Conservation (phyloP, 2,329 filamentous ascomycete genomes). For the Claviceps monticola region DNA sequence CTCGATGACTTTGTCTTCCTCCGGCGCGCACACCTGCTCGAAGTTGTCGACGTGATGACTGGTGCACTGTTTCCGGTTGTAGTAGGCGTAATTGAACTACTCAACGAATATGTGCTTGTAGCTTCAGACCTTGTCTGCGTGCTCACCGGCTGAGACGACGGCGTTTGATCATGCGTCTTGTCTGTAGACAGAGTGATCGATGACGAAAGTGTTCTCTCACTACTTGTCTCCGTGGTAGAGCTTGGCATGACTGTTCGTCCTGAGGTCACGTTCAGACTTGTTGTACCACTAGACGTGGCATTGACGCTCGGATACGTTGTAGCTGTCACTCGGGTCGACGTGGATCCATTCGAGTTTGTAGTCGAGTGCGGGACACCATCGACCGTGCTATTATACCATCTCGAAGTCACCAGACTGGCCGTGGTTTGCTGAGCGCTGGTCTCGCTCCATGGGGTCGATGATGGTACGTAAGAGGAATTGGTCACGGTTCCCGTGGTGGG, state of each 20-base stretch:
- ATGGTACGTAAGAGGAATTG: background rate
- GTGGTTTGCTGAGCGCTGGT: background rate
- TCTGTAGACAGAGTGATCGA: background rate
- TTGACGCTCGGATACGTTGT: background rate
- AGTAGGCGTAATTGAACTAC: background rate
- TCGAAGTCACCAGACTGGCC: background rate
- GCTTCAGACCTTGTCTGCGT: background rate
- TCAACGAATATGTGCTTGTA: background rate
- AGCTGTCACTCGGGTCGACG: background rate
- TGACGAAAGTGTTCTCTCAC: background rate
- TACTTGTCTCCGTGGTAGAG: background rate
- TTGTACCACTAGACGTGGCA: background rate
- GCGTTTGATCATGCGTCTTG: background rate
- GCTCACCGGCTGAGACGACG: background rate
- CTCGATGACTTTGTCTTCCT: background rate
- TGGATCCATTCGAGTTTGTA: background rate
- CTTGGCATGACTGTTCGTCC: background rate
- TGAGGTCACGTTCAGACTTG: background rate
- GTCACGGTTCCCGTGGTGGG: background rate
- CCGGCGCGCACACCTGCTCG: background rate
- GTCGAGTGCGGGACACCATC: background rate
- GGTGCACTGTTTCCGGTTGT: background rate
- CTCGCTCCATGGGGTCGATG: background rate
- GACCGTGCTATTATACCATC: constrained; percentile 1
- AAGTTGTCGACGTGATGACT: background rate